Evolutionary conservation across 805 yeast species (phyloP).

Genomic region (Suhomyces sp.): DNA sequence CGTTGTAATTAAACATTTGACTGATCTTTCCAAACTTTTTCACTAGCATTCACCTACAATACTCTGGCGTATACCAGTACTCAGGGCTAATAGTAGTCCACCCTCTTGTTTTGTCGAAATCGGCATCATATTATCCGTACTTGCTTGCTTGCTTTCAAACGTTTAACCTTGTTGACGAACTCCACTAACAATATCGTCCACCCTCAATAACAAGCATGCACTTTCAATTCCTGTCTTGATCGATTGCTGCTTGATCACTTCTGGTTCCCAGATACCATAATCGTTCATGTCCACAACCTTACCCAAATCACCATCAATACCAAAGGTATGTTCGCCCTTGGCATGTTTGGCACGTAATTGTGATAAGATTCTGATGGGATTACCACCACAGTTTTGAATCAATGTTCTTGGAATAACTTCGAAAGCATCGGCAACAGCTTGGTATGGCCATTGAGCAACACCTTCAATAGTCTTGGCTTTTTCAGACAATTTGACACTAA

Average conservation of each 20-base stretch:
- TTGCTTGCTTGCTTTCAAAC: too few relatives aligned
- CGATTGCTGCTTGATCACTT: constrained; percentile 94
- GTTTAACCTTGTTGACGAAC: constrained; percentile 72
- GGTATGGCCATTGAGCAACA: constrained; percentile 97
- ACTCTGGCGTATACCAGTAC: too few relatives aligned
- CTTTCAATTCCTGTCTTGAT: constrained; percentile 97
- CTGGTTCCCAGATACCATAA: constrained; percentile 99
- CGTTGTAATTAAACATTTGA: too few relatives aligned
- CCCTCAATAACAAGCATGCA: constrained; percentile 91
- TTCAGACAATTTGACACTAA: constrained; percentile 82
- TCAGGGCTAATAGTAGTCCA: too few relatives aligned
- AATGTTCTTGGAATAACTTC: constrained; percentile 98
- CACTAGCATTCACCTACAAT: too few relatives aligned
- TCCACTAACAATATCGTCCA: constrained; percentile 97
- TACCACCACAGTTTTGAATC: constrained; percentile 97
- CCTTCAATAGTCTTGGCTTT: constrained; percentile 92
- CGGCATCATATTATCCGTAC: too few relatives aligned
- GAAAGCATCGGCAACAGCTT: constrained; percentile 97
- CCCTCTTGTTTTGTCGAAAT: too few relatives aligned
- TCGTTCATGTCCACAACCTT: constrained; percentile 92
- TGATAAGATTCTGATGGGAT: constrained; percentile 84
- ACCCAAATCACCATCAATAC: constrained; percentile 94
- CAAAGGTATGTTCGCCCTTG: constrained; percentile 78
- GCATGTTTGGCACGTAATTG: constrained; percentile 97
- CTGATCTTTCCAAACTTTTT: too few relatives aligned